phyloP scores from a whole-genome alignment of 75 land plant genomes.

The Cryptomeria japonica region DNA sequence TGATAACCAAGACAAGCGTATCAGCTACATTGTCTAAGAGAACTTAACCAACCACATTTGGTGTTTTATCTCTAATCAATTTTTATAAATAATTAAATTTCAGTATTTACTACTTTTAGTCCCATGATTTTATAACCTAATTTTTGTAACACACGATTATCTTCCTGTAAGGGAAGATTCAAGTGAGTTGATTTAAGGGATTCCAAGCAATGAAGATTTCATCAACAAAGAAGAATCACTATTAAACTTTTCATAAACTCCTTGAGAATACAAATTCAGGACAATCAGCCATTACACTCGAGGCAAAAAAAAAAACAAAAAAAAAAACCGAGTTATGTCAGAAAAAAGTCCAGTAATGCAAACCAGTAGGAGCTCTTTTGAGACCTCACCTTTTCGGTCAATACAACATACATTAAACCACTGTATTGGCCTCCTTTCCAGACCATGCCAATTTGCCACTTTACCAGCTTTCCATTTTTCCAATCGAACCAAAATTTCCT shows the following conservation, averaged over 20 bases:
- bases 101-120: not conserved
- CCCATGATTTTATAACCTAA: not conserved
- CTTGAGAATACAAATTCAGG: conserved; percentile 1
- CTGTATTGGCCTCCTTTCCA: conserved; percentile 67
- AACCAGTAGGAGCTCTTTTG: not conserved
- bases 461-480: conserved; percentile 78
- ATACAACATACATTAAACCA: conserved; percentile 84
- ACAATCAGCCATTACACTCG: not conserved
- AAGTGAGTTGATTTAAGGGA: not conserved
- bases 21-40: not conserved
- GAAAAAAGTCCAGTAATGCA: not conserved
- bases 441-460: conserved; percentile 69
- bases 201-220: not conserved
- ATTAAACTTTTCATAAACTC: not conserved
- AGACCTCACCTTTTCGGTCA: conserved; percentile 70
- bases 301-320: not conserved
- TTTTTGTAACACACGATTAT: not conserved
- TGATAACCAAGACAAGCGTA: not conserved
- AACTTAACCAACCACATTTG: not conserved
- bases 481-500: conserved; percentile 63
- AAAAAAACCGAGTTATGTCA: not conserved
- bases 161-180: not conserved
- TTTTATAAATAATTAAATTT: not conserved
- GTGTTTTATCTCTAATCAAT: not conserved
- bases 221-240: not conserved